These are phyloP conservation scores for Hygrocybe coccinea DNA, from an alignment of 768 basidiomycete species.

Conservation along the genomic window DNA sequence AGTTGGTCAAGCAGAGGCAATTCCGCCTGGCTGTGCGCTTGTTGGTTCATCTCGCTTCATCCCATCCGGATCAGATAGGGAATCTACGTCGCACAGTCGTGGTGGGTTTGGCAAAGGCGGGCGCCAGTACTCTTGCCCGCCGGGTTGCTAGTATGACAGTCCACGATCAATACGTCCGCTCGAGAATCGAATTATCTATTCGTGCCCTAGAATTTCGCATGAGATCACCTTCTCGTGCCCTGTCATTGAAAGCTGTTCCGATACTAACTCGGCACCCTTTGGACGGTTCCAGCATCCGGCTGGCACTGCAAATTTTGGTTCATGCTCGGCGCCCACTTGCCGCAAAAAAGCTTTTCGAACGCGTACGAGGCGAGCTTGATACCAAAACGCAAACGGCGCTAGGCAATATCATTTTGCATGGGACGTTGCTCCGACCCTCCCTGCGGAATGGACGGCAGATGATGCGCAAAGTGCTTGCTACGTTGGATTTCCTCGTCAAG, in stretches of 20 bases:
- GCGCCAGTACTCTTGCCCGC: slow-evolving; percentile 29
- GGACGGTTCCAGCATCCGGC: slow-evolving; percentile 26
- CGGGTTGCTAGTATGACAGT: slow-evolving; percentile 6
- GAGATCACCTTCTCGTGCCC: slow-evolving; percentile 13
- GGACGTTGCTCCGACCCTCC: slow-evolving; percentile 27
- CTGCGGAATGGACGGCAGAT: slow-evolving; percentile 43
- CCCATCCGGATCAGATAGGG: slow-evolving; percentile 17
- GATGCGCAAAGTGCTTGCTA: slow-evolving; percentile 39
- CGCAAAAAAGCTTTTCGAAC: slow-evolving; percentile 41
- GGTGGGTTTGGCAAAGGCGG: slow-evolving; percentile 25
- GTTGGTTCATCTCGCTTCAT: slow-evolving; percentile 18
- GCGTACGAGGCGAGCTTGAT: slow-evolving; percentile 27
- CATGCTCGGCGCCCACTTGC: slow-evolving; percentile 39
- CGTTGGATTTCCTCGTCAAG: slow-evolving; percentile 40
- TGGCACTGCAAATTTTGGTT: slow-evolving; percentile 36
- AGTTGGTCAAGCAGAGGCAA: slow-evolving; percentile 40
- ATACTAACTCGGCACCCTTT: slow-evolving; percentile 23
- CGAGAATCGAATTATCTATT: slow-evolving; percentile 22
- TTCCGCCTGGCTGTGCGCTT: slow-evolving; percentile 32
- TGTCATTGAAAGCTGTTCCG: slow-evolving; percentile 19
- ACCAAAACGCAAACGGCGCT: slow-evolving; percentile 36
- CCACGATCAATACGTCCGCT: slow-evolving; percentile 6
- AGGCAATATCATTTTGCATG: slow-evolving; percentile 57
- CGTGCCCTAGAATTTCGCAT: slow-evolving; percentile 24
- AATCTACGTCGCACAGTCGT: slow-evolving; percentile 32